Percentiles rank a stretch among this genome's conserved stretches.
Conservation (phyloP, 164 flowering plant species). For the Buxus sempervirens region DNA sequence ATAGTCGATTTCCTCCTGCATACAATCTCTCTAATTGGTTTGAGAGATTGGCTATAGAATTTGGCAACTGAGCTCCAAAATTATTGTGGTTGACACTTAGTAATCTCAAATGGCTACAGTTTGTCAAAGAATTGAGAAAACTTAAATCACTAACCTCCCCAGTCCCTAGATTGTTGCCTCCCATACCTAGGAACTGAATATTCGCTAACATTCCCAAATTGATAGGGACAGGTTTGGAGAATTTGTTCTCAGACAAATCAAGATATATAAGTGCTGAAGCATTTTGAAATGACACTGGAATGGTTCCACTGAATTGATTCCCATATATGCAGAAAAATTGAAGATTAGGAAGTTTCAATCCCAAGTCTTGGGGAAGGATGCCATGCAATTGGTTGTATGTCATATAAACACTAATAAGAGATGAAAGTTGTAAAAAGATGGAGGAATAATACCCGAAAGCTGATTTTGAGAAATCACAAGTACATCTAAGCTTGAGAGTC, state of each 20-base stretch:
- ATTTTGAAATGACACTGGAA: background rate
- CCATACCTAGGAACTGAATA: too few relatives aligned
- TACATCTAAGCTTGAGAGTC: background rate
- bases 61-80: background rate
- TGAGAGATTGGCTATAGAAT: background rate
- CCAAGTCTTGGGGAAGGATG: conserved; percentile 12
- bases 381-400: conserved; percentile 15
- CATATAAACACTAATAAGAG: background rate
- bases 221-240: background rate
- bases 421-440: conserved; percentile 21
- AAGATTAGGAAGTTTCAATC: conserved; percentile 21
- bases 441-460: conserved; percentile 21
- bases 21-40: background rate
- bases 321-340: background rate
- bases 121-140: background rate
- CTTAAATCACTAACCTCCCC: background rate
- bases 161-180: background rate
- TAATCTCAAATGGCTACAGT: background rate
- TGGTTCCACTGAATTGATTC: background rate
- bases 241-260: too few relatives aligned
- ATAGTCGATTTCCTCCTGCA: background rate
- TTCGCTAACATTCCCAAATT: background rate
- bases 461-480: conserved; percentile 5
- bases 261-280: background rate
- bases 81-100: too few relatives aligned